phyloP scores from a whole-genome alignment of 2,329 filamentous ascomycete species.

The Cordyceps javanica region DNA sequence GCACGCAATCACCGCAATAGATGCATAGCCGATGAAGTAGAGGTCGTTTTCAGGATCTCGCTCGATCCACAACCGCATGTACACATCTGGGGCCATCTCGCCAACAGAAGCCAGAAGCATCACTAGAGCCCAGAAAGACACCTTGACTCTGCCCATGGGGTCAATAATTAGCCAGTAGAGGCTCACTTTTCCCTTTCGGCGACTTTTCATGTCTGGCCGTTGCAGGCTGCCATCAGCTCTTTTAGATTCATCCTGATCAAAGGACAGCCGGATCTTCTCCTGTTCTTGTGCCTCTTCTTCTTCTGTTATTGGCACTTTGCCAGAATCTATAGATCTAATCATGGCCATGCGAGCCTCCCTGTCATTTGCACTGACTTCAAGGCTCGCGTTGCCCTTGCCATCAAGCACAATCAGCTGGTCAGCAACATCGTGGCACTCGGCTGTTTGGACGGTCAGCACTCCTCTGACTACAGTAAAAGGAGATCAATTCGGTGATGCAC shows the following conservation, averaged over 20 bases:
- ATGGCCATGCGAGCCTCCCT: not conserved
- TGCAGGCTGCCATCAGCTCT: no score
- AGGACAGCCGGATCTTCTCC: not conserved
- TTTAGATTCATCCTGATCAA: no score
- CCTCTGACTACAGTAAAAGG: no score
- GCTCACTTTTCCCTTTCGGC: not conserved
- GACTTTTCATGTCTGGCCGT: not conserved
- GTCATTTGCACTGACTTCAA: not conserved
- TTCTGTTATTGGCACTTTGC: no score
- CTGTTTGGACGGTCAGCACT: not conserved
- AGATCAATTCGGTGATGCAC: not conserved
- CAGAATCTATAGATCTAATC: not conserved
- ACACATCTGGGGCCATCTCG: not conserved
- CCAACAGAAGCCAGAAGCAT: not conserved
- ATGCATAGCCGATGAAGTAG: not conserved
- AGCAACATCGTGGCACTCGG: not conserved
- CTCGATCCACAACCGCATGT: slow-evolving; percentile 2
- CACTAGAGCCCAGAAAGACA: not conserved
- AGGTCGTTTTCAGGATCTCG: not conserved
- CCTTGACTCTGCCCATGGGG: not conserved
- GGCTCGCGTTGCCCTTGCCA: not conserved
- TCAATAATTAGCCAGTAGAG: not conserved
- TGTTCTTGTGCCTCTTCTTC: not conserved
- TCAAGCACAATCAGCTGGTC: not conserved
- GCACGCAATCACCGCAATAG: not conserved